phyloP scores from a whole-genome alignment of 2,329 filamentous ascomycete species.

The Aspergillus hiratsukae region DNA sequence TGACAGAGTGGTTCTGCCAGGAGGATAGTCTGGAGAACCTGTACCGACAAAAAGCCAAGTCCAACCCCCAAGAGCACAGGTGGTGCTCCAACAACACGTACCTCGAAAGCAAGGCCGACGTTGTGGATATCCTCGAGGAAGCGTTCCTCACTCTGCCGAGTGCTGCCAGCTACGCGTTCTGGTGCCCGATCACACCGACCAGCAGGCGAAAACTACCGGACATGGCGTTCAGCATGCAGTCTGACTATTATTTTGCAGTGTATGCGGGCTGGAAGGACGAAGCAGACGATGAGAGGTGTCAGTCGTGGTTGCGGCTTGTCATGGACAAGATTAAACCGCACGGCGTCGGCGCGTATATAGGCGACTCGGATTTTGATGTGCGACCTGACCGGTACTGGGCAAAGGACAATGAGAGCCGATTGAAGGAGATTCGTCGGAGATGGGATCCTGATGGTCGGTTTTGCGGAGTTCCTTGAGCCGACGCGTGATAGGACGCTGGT shows the following conservation, averaged over 20 bases:
- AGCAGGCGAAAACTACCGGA: conserved; percentile 36
- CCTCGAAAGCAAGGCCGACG: conserved; percentile 43
- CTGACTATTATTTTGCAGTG: conserved; percentile 51
- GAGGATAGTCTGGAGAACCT: conserved; percentile 21
- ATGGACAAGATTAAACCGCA: not conserved
- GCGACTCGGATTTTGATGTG: conserved; percentile 1
- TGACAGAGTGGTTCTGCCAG: conserved; percentile 37
- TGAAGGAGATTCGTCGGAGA: not conserved
- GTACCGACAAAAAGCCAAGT: conserved; percentile 41
- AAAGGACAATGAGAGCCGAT: not conserved
- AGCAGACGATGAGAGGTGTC: not conserved
- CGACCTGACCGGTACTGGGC: not conserved
- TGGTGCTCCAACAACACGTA: conserved; percentile 52
- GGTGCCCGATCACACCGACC: conserved; percentile 11
- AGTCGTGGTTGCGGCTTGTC: not conserved
- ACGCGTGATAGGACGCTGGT: too few species aligned
- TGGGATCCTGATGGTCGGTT: not conserved
- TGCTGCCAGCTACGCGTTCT: not conserved
- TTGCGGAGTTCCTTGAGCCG: not conserved
- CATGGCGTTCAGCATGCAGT: conserved; percentile 52
- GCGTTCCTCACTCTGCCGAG: not conserved
- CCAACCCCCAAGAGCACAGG: conserved; percentile 48
- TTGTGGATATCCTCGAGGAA: conserved; percentile 36
- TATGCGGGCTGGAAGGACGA: conserved; percentile 46
- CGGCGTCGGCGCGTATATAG: not conserved